Evolutionary conservation across 352 stramenopile species (phyloP).

Genomic region (Peronospora farinosa): DNA sequence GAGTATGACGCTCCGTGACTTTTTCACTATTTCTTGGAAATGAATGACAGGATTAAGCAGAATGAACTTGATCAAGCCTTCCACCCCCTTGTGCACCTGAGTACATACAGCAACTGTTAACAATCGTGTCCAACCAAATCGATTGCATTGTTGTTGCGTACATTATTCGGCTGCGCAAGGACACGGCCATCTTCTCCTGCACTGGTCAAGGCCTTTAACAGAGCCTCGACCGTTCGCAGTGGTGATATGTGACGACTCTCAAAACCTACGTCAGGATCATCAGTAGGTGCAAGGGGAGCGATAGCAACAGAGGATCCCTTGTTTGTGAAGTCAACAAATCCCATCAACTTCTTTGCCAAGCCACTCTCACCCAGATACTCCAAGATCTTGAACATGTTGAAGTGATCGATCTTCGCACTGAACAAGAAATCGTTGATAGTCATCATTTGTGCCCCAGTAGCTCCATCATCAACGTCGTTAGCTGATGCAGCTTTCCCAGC

Average conservation of each 20-base stretch:
- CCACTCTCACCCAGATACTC: slow-evolving; percentile 74
- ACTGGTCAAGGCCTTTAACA: slow-evolving; percentile 74
- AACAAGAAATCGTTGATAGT: slow-evolving; percentile 85
- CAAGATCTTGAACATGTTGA: slow-evolving; percentile 88
- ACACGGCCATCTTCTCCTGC: slow-evolving; percentile 64
- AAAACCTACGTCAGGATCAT: slow-evolving; percentile 41
- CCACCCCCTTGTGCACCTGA: slow-evolving; percentile 40
- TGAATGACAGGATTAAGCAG: slow-evolving; percentile 92
- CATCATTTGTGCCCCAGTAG: slow-evolving; percentile 52
- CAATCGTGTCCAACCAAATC: neutral
- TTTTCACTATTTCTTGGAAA: slow-evolving; percentile 92
- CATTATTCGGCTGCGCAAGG: slow-evolving; percentile 53
- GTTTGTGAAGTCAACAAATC: slow-evolving; percentile 56
- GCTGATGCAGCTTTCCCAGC: slow-evolving; percentile 1
- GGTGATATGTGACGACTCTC: slow-evolving; percentile 78
- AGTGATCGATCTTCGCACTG: slow-evolving; percentile 69
- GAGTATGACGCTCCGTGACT: slow-evolving; percentile 93
- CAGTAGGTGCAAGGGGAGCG: neutral
- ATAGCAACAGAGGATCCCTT: neutral
- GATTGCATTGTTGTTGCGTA: slow-evolving; percentile 19
- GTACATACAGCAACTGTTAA: slow-evolving; percentile 10
- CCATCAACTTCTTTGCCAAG: slow-evolving; percentile 78
- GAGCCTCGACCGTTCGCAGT: slow-evolving; percentile 63
- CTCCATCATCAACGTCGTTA: slow-evolving; percentile 21
- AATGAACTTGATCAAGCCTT: slow-evolving; percentile 89